These are phyloP conservation scores for Coprinopsis strossmayeri DNA, from an alignment of 768 basidiomycete genomes.

Conservation along the genomic window DNA sequence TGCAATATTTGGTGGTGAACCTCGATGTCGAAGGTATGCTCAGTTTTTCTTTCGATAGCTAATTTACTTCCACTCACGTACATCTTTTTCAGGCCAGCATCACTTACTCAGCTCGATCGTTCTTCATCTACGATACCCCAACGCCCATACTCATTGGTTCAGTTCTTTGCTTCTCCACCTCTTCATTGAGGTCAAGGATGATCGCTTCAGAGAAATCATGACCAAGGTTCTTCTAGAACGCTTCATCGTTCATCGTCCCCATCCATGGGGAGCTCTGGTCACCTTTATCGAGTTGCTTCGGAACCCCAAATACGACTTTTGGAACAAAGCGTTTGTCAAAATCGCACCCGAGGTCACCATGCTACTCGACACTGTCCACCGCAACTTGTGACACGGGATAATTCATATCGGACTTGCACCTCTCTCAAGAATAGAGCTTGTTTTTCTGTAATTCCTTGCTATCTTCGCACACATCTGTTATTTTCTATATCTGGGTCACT, in stretches of 20 bases:
- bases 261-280: conserved; percentile 92
- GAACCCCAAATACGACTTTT: conserved; percentile 87
- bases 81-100: conserved; percentile 78
- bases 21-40: conserved; percentile 85
- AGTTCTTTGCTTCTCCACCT: conserved; percentile 84
- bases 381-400: conserved; percentile 7
- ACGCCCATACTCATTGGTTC: conserved; percentile 98
- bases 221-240: conserved; percentile 90
- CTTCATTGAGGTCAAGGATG: conserved; percentile 74
- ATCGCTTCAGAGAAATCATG: conserved; percentile 74
- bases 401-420: conserved; percentile 34
- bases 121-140: conserved; percentile 94
- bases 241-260: conserved; percentile 90
- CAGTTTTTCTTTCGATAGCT: no score
- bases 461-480: conserved; percentile 77
- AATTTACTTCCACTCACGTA: no score
- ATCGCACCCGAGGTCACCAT: conserved; percentile 82
- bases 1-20: conserved; percentile 77
- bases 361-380: conserved; percentile 75
- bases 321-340: conserved; percentile 81
- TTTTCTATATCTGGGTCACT: conserved; percentile 50
- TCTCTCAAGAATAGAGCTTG: conserved; percentile 70
- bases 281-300: conserved; percentile 92
- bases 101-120: conserved; percentile 90
- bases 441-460: conserved; percentile 60